Conservation (phyloP, 768 basidiomycete genomes). For the Termitomyces sp. region DNA sequence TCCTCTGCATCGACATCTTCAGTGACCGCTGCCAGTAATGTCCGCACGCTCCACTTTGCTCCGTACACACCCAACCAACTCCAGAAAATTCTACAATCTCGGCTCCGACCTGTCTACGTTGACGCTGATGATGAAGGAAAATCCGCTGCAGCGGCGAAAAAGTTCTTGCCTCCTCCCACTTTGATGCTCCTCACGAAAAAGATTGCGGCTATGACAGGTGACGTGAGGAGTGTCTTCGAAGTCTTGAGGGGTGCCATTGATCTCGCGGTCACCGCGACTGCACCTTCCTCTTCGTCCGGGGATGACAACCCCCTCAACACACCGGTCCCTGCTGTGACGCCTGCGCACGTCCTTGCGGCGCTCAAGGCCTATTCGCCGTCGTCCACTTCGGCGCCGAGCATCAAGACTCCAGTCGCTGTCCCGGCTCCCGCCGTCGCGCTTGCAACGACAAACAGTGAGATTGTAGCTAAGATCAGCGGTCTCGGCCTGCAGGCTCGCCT, state of each 20-base stretch:
- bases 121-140: conserved; percentile 22
- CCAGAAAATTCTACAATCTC: conserved; percentile 58
- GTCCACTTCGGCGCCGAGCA: conserved; percentile 22
- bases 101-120: conserved; percentile 49
- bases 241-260: conserved; percentile 79
- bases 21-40: conserved; percentile 30
- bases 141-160: conserved; percentile 29
- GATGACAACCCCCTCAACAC: conserved; percentile 30
- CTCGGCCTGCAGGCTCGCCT: conserved; percentile 74
- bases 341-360: conserved; percentile 66
- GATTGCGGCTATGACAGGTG: conserved; percentile 76
- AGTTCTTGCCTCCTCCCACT: conserved; percentile 59
- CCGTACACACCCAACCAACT: conserved; percentile 75
- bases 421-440: conserved; percentile 14
- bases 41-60: conserved; percentile 71
- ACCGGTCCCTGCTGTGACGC: conserved; percentile 45
- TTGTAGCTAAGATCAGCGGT: conserved; percentile 56
- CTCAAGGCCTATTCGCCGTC: conserved; percentile 65
- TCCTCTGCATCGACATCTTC: conserved; percentile 32
- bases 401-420: conserved; percentile 16
- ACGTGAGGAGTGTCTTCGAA: conserved; percentile 76
- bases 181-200: conserved; percentile 74
- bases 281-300: conserved; percentile 10
- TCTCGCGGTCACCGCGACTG: conserved; percentile 37
- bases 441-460: conserved; percentile 46